Evolutionary conservation across 2,329 filamentous ascomycete genomes (phyloP), one percentile per base, ranked within the genome.

Genomic region (Apiospora saccharicola): DNA sequence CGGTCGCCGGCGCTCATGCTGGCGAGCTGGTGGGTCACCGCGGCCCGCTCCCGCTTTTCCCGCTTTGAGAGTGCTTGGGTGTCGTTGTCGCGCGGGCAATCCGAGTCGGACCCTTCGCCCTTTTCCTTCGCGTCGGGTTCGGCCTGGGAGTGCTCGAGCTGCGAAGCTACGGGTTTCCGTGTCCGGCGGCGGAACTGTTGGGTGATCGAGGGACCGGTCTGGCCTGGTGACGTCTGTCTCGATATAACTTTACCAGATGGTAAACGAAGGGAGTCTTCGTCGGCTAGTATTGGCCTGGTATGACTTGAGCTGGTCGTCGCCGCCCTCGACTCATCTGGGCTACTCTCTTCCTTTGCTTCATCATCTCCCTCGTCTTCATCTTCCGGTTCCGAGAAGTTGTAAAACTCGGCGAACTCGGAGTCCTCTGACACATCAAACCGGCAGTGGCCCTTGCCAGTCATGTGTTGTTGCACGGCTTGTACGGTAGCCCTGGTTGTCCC

Each of bases 381-480:
- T 71, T 74, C 74, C 4, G 72, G 53, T 22, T 72, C 71, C 2
- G 71, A 76, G 30, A 78, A 78, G 61, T 78, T 73, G 69, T 78
- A 79, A 37, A 79, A 78, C n/a, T 79, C 77, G 34, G 71, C 72
- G 71, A 77, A 78, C 47, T 79, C 78, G 0, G 77, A 78, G 44
- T 51, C 53, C n/a, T 72, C 70, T 19, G 73, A 71, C 67, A 79
- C 72, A 37, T 78, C 77, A 30, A 79, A 76, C 53, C 67, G 75
- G 22, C 77, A 79, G 61, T 79, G 77, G 7, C 77, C 75, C 69
- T 79, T 79, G 37, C 75, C 73, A 13, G 73, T 73, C 78, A 79
- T 79, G 24, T 79, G 88, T 47, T 87, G 85, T 73, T 87, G 86
- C 0, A 85, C 83, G 0, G 83, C 88, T 69, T 86, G 80, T 0